Evolutionary conservation across 495 filamentous ascomycete species (phyloP).

Genomic region (Aspergillus cristatus): DNA sequence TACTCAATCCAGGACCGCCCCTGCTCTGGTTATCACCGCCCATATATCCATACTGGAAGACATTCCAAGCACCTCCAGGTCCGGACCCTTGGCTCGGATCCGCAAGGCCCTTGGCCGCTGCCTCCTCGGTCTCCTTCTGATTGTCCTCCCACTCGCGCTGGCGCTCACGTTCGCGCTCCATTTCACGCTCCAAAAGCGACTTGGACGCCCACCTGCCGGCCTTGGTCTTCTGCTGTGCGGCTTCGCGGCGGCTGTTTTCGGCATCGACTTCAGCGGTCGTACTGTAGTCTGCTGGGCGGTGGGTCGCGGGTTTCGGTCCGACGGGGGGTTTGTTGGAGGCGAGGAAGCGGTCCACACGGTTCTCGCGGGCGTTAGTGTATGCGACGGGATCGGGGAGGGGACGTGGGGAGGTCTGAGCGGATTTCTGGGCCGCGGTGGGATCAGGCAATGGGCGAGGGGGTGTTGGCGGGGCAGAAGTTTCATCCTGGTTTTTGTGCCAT

Average conservation of each 20-base stretch:
- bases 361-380: slow-evolving; percentile 24
- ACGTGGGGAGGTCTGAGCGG: slow-evolving; percentile 17
- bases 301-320: slow-evolving; percentile 25
- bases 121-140: slow-evolving; percentile 62
- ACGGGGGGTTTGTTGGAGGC: slow-evolving; percentile 40
- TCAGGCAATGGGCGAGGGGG: slow-evolving; percentile 35
- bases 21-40: slow-evolving; percentile 79
- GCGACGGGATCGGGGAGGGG: slow-evolving; percentile 44
- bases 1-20: slow-evolving; percentile 57
- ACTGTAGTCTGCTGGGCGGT: slow-evolving; percentile 46
- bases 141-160: slow-evolving; percentile 92
- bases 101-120: slow-evolving; percentile 32
- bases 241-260: slow-evolving; percentile 56
- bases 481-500: slow-evolving; percentile 49
- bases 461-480: slow-evolving; percentile 28
- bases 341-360: slow-evolving; percentile 40
- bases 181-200: slow-evolving; percentile 84
- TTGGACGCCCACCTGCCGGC: slow-evolving; percentile 70
- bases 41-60: slow-evolving; percentile 79
- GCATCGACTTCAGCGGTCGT: slow-evolving; percentile 56
- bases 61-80: slow-evolving; percentile 66
- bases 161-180: slow-evolving; percentile 88
- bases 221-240: slow-evolving; percentile 58
- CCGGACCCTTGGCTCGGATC: slow-evolving; percentile 42
- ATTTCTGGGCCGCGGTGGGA: slow-evolving; percentile 14